phyloP scores from a whole-genome alignment of 495 filamentous ascomycete genomes.

The Sabuloglossum arenarium region DNA sequence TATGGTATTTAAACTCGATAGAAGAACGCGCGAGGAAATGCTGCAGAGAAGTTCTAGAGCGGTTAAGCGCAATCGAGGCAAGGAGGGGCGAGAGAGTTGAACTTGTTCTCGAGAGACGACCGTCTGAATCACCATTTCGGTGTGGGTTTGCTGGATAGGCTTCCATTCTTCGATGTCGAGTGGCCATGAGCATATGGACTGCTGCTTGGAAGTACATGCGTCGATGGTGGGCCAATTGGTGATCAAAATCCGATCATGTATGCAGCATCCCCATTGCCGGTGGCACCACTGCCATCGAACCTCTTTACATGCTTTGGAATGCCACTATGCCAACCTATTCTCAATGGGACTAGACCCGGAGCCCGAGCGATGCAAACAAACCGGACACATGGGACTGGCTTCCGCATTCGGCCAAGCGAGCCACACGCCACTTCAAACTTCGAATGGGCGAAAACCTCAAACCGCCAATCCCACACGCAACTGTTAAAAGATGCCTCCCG shows the following conservation, averaged over 20 bases:
- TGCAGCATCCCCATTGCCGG: background rate
- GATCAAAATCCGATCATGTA: background rate
- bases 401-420: background rate
- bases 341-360: background rate
- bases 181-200: background rate
- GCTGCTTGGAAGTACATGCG: background rate
- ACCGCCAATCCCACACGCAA: background rate
- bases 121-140: background rate
- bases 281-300: background rate
- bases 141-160: background rate
- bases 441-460: background rate
- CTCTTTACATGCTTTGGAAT: background rate
- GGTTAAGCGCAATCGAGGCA: background rate
- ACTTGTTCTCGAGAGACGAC: background rate
- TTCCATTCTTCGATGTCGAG: background rate
- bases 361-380: background rate
- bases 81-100: background rate
- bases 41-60: background rate
- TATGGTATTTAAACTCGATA: background rate
- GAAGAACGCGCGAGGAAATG: background rate
- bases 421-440: background rate
- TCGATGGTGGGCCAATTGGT: background rate
- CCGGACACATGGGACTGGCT: background rate
- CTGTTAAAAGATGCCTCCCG: background rate
- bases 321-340: background rate